Percentiles rank a stretch among this genome's conserved stretches.
These are phyloP conservation scores for Eimeria maxima DNA, from an alignment of 169 alveolate species.

Conservation along the genomic window DNA sequence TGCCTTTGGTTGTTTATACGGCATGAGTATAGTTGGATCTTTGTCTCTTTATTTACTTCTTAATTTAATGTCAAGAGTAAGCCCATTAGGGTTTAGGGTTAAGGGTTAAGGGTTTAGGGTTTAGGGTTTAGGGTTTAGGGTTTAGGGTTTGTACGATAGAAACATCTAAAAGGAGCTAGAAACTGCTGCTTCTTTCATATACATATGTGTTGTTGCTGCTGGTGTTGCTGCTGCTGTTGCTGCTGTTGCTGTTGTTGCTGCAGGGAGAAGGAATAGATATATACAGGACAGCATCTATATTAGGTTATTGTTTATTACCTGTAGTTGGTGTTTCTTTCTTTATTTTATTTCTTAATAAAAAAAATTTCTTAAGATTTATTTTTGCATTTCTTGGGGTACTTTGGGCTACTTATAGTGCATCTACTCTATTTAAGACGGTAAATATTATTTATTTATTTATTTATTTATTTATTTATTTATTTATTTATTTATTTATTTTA, in stretches of 20 bases:
- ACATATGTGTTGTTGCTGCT: constrained; percentile 13
- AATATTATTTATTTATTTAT: background rate
- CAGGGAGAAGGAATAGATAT: constrained; percentile 89
- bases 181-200: constrained; percentile 53
- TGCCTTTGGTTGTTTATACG: no score
- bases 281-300: constrained; percentile 89
- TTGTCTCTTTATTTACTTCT: no score
- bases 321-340: constrained; percentile 87
- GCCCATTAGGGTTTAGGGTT: no score
- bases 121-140: no score
- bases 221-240: constrained; percentile 26
- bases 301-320: constrained; percentile 90
- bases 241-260: constrained; percentile 27
- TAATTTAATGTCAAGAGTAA: no score
- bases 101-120: no score
- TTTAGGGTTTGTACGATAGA: no score
- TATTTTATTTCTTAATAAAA: constrained; percentile 83
- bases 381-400: constrained; percentile 86
- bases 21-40: no score
- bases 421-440: constrained; percentile 89
- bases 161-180: no score
- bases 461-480: background rate
- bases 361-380: constrained; percentile 78
- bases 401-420: constrained; percentile 89
- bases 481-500: no score